Conservation (phyloP, 768 basidiomycete species). For the Lentinula raphanica region DNA sequence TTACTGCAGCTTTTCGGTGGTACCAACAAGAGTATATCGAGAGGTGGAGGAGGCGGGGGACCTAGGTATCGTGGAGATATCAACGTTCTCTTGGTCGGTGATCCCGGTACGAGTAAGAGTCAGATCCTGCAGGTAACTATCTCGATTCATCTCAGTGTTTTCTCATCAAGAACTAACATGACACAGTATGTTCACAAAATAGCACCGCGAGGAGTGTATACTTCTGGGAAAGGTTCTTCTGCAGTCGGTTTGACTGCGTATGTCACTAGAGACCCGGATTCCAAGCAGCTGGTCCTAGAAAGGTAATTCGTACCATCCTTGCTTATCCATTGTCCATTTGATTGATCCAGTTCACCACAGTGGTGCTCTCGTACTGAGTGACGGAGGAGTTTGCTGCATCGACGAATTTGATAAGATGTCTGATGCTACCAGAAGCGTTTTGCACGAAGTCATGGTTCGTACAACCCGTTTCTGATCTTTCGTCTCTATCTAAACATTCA, state of each 20-base stretch:
- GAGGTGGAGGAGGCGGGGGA: slow-evolving; percentile 92
- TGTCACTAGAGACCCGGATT: slow-evolving; percentile 96
- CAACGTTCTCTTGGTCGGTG: slow-evolving; percentile 94
- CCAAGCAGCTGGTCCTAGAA: slow-evolving; percentile 95
- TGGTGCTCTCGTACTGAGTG: slow-evolving; percentile 90
- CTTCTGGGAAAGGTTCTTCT: slow-evolving; percentile 96
- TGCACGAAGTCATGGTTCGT: slow-evolving; percentile 95
- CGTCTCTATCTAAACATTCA: neutral
- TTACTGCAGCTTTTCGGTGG: slow-evolving; percentile 94
- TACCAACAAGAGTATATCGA: slow-evolving; percentile 91
- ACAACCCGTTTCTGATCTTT: neutral
- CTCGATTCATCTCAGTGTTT: neutral
- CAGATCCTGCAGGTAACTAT: slow-evolving; percentile 81
- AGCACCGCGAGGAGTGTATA: slow-evolving; percentile 94
- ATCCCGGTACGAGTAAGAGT: slow-evolving; percentile 95
- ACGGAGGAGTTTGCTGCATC: slow-evolving; percentile 97
- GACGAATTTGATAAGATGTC: slow-evolving; percentile 99
- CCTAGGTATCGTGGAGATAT: slow-evolving; percentile 97
- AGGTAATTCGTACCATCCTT: slow-evolving; percentile 46
- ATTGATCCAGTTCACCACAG: slow-evolving; percentile 22
- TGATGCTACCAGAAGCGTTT: slow-evolving; percentile 90
- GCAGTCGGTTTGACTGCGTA: slow-evolving; percentile 99
- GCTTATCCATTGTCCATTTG: neutral
- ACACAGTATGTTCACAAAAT: slow-evolving; percentile 95
- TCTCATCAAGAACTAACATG: neutral